Base-by-base conservation (phyloP, 2,329 filamentous ascomycete genomes). In the Venturia asperata region DNA sequence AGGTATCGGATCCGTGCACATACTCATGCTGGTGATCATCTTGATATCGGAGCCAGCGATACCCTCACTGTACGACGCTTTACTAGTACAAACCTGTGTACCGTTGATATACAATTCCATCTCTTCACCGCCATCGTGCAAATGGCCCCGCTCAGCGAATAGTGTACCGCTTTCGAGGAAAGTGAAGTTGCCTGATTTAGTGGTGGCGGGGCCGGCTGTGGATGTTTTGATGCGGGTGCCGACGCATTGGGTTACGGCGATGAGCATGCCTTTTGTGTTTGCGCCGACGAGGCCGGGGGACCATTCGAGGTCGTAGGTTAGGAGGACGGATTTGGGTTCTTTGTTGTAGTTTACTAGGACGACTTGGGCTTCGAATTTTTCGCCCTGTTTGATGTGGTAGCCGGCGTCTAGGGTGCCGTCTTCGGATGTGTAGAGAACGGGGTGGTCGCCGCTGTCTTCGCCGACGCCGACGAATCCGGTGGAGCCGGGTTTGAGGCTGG, bases 271-370 rank as follows among this genome's bases (percentile, higher is more conserved):
- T 43, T 65, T 66, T 17, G 61, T 64, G 61, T 66, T 52, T n/a
- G 45, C 43, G 45, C 45, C 61, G 30, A 41, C 19, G 11, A 41
- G 27, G 27, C 61, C 45, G 3, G 64, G 64, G n/a, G 47, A 66
- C 39, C 47, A 66, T 52, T 66, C 64, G 30, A 66, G 49, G 24
- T 66, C 64, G 49, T 61, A 61, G 42, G 39, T 61, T 6, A 66
- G 11, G 30, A 37, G 39, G 19, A 66, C 60, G 21, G 37, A 15
- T 11, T 41, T 52, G 7, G 41, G n/a, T 41, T 66, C 64, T 24
- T 65, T 61, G 60, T 64, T 66, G 64, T 66, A 66, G 43, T 66
- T 66, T 19, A 66, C 64, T 10, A 66, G 27, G 37, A 66, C 61
- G 27, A 56, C 45, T 2, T 34, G 41, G 34, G 61, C 64, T 10